Base-by-base conservation (phyloP, 2,329 filamentous ascomycete genomes). In the Monilinia fructigena region DNA sequence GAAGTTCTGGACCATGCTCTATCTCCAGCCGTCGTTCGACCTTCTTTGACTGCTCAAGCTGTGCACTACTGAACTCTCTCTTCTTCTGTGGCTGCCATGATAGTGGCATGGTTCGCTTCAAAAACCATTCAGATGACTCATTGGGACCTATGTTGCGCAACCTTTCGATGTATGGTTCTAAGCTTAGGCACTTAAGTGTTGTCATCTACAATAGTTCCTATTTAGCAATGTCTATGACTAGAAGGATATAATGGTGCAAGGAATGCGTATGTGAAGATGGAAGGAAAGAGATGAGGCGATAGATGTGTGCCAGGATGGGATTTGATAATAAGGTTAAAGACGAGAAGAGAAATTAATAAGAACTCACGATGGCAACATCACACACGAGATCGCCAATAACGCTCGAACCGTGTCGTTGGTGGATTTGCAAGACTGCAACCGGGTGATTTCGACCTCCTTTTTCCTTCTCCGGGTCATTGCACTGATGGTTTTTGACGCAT, bases 401-500 rank as follows among this genome's bases (percentile, higher is more conserved):
- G 12, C 40, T 6, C 0, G 68, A 69, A 0, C 68, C 65, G 42
- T 48, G 45, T 8, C 47, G 67, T 18, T 69, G 69, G 7, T 40
- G 23, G 2, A 68, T 66, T 26, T 58, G 61, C 20, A 70, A 5
- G 35, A 70, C 55, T 6, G 66, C 42, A 1, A 67, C 68, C 1
- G 69, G 69, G 28, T 71, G 69, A 12, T 70, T 66, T 14, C 66
- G 67, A 2, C 66, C 70, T 11, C 31, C 68, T 2, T 66, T 62
- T 0, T 68, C 65, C 14, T 69, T 65, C 26, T 64, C 56, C 11
- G 14, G 26, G n/a, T 55, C 26, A 8, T 61, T 55, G 1, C 58
- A 65, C 20, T 68, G 67, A 6, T 35, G 31, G 11, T 45, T 20
- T 11, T 65, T 67, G 45, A 48, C 58, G 23, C 70, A 71, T 16